Evolutionary conservation across 352 stramenopile species (phyloP).

Genomic region (Pythium rishiriense): DNA sequence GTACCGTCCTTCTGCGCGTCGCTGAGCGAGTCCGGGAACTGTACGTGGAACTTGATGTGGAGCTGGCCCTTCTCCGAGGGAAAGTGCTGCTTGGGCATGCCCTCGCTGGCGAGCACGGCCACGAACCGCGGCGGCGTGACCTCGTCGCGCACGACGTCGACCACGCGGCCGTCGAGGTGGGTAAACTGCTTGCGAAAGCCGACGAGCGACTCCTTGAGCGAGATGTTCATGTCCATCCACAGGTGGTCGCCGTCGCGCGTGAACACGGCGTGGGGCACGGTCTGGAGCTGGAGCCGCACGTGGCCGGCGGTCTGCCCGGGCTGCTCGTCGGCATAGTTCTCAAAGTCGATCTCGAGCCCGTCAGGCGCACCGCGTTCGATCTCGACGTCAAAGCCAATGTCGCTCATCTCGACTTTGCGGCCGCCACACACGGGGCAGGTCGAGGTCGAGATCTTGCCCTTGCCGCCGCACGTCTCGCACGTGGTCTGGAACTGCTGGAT

Average conservation of each 20-base stretch:
- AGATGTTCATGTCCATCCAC: conserved; percentile 95
- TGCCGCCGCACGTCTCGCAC: conserved; percentile 90
- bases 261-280: conserved; percentile 85
- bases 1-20: conserved; percentile 72
- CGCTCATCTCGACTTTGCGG: conserved; percentile 90
- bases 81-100: conserved; percentile 94
- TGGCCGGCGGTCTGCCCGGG: conserved; percentile 91
- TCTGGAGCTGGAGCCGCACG: conserved; percentile 91
- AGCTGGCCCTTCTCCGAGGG: conserved; percentile 86
- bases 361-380: conserved; percentile 93
- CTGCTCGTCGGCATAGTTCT: conserved; percentile 88
- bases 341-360: conserved; percentile 93
- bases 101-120: conserved; percentile 87
- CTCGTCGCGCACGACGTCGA: conserved; percentile 83
- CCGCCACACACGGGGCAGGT: conserved; percentile 89
- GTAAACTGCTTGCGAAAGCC: conserved; percentile 91
- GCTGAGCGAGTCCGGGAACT: conserved; percentile 91
- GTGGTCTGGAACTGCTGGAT: conserved; percentile 90
- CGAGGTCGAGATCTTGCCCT: conserved; percentile 92
- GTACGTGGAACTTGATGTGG: conserved; percentile 95
- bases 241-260: conserved; percentile 94
- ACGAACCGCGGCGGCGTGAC: conserved; percentile 94
- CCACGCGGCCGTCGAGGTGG: conserved; percentile 93
- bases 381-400: conserved; percentile 96
- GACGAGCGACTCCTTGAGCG: conserved; percentile 93